phyloP scores from a whole-genome alignment of 2,329 filamentous ascomycete species.

The Stagonosporopsis rhizophila region DNA sequence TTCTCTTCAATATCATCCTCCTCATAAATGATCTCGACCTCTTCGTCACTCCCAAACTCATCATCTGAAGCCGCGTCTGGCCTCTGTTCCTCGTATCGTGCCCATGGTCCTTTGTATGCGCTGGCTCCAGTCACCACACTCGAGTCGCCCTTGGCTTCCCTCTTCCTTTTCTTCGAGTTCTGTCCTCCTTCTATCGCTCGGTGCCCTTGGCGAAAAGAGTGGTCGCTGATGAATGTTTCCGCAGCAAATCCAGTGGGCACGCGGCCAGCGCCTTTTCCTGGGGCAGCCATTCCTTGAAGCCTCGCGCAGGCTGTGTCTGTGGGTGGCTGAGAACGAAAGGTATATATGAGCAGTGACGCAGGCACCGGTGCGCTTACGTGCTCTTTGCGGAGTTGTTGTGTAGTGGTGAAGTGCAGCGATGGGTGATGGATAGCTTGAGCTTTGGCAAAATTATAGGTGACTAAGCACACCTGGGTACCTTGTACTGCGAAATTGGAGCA shows the following conservation, averaged over 20 bases:
- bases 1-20: slow-evolving; percentile 72
- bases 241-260: slow-evolving; percentile 80
- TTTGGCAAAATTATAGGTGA: slow-evolving; percentile 24
- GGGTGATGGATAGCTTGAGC: slow-evolving; percentile 5
- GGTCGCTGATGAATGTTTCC: slow-evolving; percentile 88
- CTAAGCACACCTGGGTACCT: slow-evolving; percentile 21
- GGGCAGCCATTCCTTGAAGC: slow-evolving; percentile 25
- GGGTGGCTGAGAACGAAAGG: too few relatives aligned
- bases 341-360: neutral
- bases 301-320: neutral
- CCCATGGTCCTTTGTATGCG: slow-evolving; percentile 95
- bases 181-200: slow-evolving; percentile 74
- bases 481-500: neutral
- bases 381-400: neutral
- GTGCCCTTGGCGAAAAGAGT: slow-evolving; percentile 87
- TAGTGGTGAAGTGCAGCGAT: neutral
- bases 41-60: slow-evolving; percentile 71
- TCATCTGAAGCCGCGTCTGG: slow-evolving; percentile 69
- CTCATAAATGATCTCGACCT: slow-evolving; percentile 75
- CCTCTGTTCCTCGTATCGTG: slow-evolving; percentile 77
- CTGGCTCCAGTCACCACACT: slow-evolving; percentile 84
- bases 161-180: slow-evolving; percentile 73
- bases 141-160: slow-evolving; percentile 85
- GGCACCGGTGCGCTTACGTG: neutral
- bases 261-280: slow-evolving; percentile 45